Conservation (phyloP, 2,329 filamentous ascomycete genomes). For the Fusarium pseudonygamai region DNA sequence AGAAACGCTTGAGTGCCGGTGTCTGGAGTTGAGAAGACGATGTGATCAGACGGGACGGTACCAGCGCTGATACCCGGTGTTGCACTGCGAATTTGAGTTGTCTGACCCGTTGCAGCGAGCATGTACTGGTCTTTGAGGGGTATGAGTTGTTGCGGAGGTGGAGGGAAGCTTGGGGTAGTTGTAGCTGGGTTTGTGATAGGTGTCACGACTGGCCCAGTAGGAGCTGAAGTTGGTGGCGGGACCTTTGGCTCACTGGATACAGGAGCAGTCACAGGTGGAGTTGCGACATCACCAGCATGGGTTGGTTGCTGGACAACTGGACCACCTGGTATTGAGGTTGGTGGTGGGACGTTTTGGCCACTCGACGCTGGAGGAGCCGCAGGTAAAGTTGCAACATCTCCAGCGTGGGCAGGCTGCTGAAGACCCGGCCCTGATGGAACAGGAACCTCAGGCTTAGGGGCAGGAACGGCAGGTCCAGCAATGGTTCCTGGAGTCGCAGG, state of each 20-base stretch:
- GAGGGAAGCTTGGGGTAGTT: accelerated
- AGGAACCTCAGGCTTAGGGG: neutral
- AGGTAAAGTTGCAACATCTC: neutral
- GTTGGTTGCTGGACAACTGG: neutral
- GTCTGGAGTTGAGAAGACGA: neutral
- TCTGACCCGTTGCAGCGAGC: neutral
- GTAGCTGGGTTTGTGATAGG: neutral
- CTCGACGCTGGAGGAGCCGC: neutral
- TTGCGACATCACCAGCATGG: neutral
- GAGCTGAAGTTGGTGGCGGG: neutral
- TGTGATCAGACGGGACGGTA: neutral
- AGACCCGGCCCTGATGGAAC: neutral
- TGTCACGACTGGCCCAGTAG: accelerated
- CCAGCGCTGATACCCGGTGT: neutral
- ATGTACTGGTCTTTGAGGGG: neutral
- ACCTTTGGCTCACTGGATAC: neutral
- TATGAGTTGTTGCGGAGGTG: accelerated
- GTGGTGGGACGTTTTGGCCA: neutral
- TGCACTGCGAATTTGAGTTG: neutral
- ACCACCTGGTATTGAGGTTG: accelerated
- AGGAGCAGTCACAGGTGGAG: neutral
- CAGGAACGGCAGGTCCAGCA: neutral
- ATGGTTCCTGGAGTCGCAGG: neutral
- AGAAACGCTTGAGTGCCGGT: neutral
- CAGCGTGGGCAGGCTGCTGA: neutral